Percentiles rank a stretch among this genome's conserved stretches.
Evolutionary conservation across 73 alveolate genomes (phyloP).

Genomic region (Paramecium primaurelia): DNA sequence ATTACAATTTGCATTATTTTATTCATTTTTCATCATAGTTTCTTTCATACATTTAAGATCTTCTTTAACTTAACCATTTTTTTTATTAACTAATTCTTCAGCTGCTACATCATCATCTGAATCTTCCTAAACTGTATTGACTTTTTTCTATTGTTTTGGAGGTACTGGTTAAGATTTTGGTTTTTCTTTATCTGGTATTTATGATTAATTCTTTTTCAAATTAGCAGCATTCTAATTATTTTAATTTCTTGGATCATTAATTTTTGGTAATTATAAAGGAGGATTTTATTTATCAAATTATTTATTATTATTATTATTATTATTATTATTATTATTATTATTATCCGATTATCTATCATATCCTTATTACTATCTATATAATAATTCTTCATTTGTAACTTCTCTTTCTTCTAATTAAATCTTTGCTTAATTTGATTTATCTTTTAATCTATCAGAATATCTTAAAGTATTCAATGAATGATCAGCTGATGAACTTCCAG

Average conservation of each 20-base stretch:
- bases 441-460: slow-evolving; percentile 68
- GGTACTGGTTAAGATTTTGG: slow-evolving; percentile 47
- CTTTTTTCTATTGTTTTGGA: slow-evolving; percentile 68
- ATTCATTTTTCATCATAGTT: slow-evolving; percentile 68
- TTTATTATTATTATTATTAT: slow-evolving; percentile 32
- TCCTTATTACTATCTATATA: not conserved
- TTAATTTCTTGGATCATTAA: not conserved
- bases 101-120: slow-evolving; percentile 62
- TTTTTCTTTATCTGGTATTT: slow-evolving; percentile 44
- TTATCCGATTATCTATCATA: slow-evolving; percentile 36
- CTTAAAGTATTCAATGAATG: slow-evolving; percentile 94
- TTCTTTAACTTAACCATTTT: slow-evolving; percentile 71
- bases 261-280: slow-evolving; percentile 24
- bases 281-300: slow-evolving; percentile 39
- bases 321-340: slow-evolving; percentile 41
- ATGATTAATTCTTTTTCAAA: slow-evolving; percentile 55
- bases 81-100: slow-evolving; percentile 61
- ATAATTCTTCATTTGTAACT: slow-evolving; percentile 42
- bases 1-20: slow-evolving; percentile 58
- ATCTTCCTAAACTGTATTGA: slow-evolving; percentile 63
- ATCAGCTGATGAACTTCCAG: slow-evolving; percentile 93
- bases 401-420: slow-evolving; percentile 49
- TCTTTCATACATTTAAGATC: slow-evolving; percentile 75
- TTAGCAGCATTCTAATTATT: slow-evolving; percentile 57
- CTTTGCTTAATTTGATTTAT: slow-evolving; percentile 50